Evolutionary conservation across 371 early-diverging fungal genomes (phyloP).

Genomic region (Rhizopus delemar): DNA sequence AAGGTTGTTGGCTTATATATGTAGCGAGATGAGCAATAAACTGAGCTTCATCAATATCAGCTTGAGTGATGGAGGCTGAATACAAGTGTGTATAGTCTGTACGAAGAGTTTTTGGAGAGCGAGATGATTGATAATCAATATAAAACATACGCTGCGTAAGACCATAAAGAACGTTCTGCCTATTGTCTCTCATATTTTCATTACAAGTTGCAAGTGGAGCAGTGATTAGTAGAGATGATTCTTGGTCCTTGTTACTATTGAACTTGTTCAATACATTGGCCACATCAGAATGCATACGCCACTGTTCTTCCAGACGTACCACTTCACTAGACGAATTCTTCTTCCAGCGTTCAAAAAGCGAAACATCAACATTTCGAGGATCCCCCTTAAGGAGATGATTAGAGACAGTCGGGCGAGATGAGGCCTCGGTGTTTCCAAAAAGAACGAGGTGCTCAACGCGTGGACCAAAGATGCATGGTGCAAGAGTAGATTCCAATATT

Average conservation of each 20-base stretch:
- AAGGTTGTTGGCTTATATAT: constrained; percentile 40
- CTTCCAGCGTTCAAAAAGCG: constrained; percentile 45
- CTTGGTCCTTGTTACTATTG: constrained; percentile 14
- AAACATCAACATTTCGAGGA: constrained; percentile 28
- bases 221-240: constrained; percentile 14
- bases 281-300: constrained; percentile 42
- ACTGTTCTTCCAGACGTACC: constrained; percentile 38
- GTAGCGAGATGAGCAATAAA: constrained; percentile 34
- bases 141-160: constrained; percentile 30
- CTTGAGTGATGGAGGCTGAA: constrained; percentile 6
- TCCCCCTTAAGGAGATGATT: constrained; percentile 17
- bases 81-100: constrained; percentile 3
- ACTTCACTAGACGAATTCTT: constrained; percentile 25
- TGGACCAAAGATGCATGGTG: constrained; percentile 22
- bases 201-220: constrained; percentile 22
- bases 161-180: constrained; percentile 19
- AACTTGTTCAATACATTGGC: constrained; percentile 21
- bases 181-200: constrained; percentile 25
- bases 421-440: constrained; percentile 22
- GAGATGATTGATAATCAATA: constrained; percentile 19
- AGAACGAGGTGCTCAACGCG: constrained; percentile 44
- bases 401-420: constrained; percentile 11
- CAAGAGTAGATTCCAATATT: constrained; percentile 31
- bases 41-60: constrained; percentile 35
- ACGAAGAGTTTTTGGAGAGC: neutral